Evolutionary conservation across 768 basidiomycete species (phyloP).

Genomic region (Hysterangium stoloniferum): DNA sequence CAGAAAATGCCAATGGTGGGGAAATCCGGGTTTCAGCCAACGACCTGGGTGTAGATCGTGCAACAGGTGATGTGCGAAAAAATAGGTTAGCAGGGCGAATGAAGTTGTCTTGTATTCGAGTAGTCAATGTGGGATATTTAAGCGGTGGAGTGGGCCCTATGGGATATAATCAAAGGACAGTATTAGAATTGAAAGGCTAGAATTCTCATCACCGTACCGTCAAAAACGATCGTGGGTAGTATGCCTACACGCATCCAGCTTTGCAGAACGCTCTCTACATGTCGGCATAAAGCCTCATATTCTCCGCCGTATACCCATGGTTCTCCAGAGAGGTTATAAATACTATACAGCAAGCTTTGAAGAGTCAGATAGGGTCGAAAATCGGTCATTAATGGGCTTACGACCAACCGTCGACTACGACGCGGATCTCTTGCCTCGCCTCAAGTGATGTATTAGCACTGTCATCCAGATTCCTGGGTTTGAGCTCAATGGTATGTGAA

Average conservation of each 20-base stretch:
- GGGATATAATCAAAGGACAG: neutral
- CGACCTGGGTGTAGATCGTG: slow-evolving; percentile 59
- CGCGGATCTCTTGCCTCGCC: slow-evolving; percentile 26
- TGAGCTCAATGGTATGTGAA: slow-evolving; percentile 30
- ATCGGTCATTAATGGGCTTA: slow-evolving; percentile 33
- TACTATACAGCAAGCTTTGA: slow-evolving; percentile 65
- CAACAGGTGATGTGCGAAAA: slow-evolving; percentile 66
- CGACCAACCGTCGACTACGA: slow-evolving; percentile 86
- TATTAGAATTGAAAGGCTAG: neutral
- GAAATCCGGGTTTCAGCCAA: slow-evolving; percentile 66
- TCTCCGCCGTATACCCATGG: slow-evolving; percentile 89
- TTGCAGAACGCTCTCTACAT: slow-evolving; percentile 43
- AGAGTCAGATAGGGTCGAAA: slow-evolving; percentile 12
- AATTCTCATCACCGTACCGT: slow-evolving; percentile 43
- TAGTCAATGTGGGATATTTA: slow-evolving; percentile 62
- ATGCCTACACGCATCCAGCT: slow-evolving; percentile 67
- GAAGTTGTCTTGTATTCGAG: slow-evolving; percentile 47
- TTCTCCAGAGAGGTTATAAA: slow-evolving; percentile 50
- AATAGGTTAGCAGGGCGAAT: slow-evolving; percentile 63
- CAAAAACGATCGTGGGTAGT: slow-evolving; percentile 69
- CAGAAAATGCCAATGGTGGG: slow-evolving; percentile 51
- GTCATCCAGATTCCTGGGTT: neutral
- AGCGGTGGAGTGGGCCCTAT: slow-evolving; percentile 63
- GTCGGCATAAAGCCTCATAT: slow-evolving; percentile 46
- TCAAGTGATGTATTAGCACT: slow-evolving; percentile 3